Evolutionary conservation across 1,284 basidiomycete genomes (phyloP), one percentile per base, ranked within the genome.

Genomic region (Trichosporon faecale): DNA sequence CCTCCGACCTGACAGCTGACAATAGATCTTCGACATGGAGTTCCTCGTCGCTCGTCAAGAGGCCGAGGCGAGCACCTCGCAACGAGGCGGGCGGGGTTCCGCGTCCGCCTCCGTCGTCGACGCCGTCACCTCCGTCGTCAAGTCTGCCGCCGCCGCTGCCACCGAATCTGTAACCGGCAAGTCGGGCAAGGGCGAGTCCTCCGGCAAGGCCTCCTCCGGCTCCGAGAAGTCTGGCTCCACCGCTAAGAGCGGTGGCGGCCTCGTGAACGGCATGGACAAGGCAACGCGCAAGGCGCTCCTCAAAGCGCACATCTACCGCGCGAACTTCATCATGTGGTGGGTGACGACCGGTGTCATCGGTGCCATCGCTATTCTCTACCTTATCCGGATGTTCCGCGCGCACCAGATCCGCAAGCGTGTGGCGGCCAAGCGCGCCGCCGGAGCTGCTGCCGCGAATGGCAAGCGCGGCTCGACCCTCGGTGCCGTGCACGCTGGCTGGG

Each of bases 261-360:
- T 57, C 29, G 18, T 5, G 18, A 44, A 63, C 57, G 14, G 40
- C 57, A n/a, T 37, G 25, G 55, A 37, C 46, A 66, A 69, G 66
- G 14, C 14, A 4, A 37, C 31, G 27, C 46, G 63, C 57, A 70
- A 70, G 49, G 49, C 44, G 2, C 44, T 60, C 3, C 64, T 57
- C 64, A 65, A 57, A 27, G 46, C 44, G 21, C 27, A 57, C 35
- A 71, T 63, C 25, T 8, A 66, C n/a, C 35, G 49, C 7, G 68
- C 66, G 49, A 61, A 64, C 31, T 67, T 35, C 65, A n/a, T 52
- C 7, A 63, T 25, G 31, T 73, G 69, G 69, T 73, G 65, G 31
- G 64, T 73, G 9, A 64, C 57, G 25, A 63, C 69, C 16, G 72
- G 69, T n/a, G 66, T 73, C 16, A 64, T 70, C 18, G 31, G 37